Percentiles rank a stretch among this genome's conserved stretches.
Conservation (phyloP, 306 rosid species). For the Cicer arietinum region DNA sequence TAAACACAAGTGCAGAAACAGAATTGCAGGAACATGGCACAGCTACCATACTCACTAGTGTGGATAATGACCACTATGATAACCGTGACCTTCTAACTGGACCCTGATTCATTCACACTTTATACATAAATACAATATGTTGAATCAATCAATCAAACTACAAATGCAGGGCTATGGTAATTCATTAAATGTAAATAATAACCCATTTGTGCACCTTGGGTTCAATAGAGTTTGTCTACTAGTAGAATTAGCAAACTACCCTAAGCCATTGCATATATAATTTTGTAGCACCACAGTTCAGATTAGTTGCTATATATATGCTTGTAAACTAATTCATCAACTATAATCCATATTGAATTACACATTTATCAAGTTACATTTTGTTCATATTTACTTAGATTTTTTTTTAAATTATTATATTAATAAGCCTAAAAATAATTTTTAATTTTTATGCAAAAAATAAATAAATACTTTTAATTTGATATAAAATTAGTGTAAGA, state of each 20-base stretch:
- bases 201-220: conserved; percentile 3
- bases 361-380: too few species aligned
- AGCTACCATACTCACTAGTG: conserved; percentile 38
- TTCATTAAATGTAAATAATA: conserved; percentile 25
- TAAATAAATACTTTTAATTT: too few species aligned
- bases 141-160: not conserved
- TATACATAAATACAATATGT: too few species aligned
- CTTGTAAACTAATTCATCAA: not conserved
- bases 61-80: conserved; percentile 31
- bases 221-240: conserved; percentile 6
- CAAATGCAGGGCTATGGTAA: conserved; percentile 2
- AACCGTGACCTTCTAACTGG: conserved; percentile 50
- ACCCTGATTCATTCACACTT: conserved; percentile 26
- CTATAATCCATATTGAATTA: too few species aligned
- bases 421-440: too few species aligned
- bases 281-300: conserved; percentile 23
- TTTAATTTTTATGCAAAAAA: too few species aligned
- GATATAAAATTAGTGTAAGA: too few species aligned
- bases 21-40: not conserved
- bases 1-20: not conserved
- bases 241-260: conserved; percentile 44
- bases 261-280: not conserved
- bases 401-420: too few species aligned
- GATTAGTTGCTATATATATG: not conserved
- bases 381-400: too few species aligned